phyloP scores from a whole-genome alignment of 2,329 filamentous ascomycete species.

The Colletotrichum liriopes region DNA sequence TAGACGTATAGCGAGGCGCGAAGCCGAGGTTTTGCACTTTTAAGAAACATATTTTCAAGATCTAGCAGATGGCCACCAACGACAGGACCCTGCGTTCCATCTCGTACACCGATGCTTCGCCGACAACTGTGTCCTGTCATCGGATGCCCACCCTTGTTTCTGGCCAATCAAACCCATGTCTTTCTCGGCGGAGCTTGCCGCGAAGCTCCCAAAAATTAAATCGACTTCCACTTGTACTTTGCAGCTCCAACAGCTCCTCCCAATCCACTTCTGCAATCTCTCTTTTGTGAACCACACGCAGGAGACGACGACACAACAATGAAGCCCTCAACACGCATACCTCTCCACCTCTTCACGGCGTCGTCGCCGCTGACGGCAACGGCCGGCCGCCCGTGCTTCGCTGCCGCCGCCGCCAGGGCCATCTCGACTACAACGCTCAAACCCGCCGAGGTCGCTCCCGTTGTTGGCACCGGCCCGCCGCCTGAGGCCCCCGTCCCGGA shows the following conservation, averaged over 20 bases:
- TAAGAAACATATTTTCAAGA: constrained; percentile 15
- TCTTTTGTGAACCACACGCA: neutral
- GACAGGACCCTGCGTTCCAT: neutral
- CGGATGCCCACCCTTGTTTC: constrained; percentile 27
- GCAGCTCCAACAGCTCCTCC: constrained; percentile 1
- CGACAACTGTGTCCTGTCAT: constrained; percentile 1
- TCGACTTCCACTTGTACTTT: constrained; percentile 21
- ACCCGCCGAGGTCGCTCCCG: constrained; percentile 65
- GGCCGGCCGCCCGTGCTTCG: constrained; percentile 49
- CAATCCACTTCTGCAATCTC: constrained; percentile 2
- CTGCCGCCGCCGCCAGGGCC: constrained; percentile 48
- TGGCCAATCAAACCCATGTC: constrained; percentile 29
- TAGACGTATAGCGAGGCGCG: constrained; percentile 42
- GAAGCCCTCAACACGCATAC: constrained; percentile 58
- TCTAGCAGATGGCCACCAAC: constrained; percentile 1
- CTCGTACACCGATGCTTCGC: constrained; percentile 27
- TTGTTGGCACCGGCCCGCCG: constrained; percentile 72
- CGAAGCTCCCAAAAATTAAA: constrained; percentile 34
- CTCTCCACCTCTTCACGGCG: constrained; percentile 48
- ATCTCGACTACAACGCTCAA: constrained; percentile 48
- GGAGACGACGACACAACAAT: constrained; percentile 50
- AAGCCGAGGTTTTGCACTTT: constrained; percentile 35
- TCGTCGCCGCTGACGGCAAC: constrained; percentile 49
- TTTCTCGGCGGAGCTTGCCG: neutral
- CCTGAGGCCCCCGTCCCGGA: constrained; percentile 68